Percentiles rank a stretch among this genome's conserved stretches.
These are phyloP conservation scores for Coix lacrymajobi DNA, from an alignment of 176 grass and related monocot genomes.

Conservation along the genomic window DNA sequence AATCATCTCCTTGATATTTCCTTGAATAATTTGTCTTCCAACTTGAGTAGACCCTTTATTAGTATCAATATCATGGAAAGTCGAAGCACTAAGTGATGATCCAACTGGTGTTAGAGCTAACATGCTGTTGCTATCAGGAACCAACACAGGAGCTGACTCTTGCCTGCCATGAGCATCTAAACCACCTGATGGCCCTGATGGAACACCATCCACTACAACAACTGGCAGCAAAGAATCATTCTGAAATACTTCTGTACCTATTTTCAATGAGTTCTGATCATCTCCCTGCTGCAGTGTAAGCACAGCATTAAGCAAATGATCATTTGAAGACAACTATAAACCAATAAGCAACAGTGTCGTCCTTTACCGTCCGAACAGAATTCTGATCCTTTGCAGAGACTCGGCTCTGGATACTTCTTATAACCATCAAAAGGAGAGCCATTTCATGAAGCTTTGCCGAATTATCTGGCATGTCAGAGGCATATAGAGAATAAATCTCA, in stretches of 20 bases:
- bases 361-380: conserved; percentile 49
- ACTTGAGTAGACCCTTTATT: conserved; percentile 30
- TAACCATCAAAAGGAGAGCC: conserved; percentile 78
- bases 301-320: conserved; percentile 14
- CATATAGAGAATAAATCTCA: conserved; percentile 28
- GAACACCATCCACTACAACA: conserved; percentile 41
- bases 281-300: conserved; percentile 50
- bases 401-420: conserved; percentile 73
- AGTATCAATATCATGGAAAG: conserved; percentile 23
- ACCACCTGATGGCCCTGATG: conserved; percentile 30
- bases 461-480: conserved; percentile 32
- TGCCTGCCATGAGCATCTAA: conserved; percentile 35
- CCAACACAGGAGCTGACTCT: conserved; percentile 20
- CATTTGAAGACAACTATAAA: not conserved
- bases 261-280: conserved; percentile 49
- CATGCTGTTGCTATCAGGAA: conserved; percentile 32
- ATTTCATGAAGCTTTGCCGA: conserved; percentile 83
- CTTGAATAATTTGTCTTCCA: conserved; percentile 43
- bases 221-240: conserved; percentile 48
- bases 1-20: conserved; percentile 95
- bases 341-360: not conserved
- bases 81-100: conserved; percentile 38
- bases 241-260: conserved; percentile 41
- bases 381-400: conserved; percentile 58
- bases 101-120: conserved; percentile 51